phyloP scores from a whole-genome alignment of 2,329 filamentous ascomycete species.

The Lecanicillium sp. region DNA sequence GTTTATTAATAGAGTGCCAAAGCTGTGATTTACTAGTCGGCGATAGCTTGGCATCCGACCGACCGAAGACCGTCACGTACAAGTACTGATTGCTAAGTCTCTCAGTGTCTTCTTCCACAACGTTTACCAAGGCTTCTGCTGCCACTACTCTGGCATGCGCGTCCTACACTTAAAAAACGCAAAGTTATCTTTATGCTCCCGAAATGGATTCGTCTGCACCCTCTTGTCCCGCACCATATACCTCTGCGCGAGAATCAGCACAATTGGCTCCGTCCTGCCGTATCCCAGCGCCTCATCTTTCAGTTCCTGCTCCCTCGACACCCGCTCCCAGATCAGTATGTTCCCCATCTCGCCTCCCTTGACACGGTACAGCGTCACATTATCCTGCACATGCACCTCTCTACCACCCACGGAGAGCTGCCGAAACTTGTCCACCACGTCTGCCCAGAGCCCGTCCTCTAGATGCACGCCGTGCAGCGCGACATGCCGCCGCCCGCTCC shows the following conservation, averaged over 20 bases:
- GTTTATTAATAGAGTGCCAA: too few species aligned
- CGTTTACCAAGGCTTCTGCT: too few species aligned
- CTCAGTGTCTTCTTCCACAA: too few species aligned
- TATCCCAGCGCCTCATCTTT: neutral
- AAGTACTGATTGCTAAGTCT: neutral
- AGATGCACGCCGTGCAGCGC: neutral
- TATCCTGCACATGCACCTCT: neutral
- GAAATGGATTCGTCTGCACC: neutral
- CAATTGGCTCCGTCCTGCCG: neutral
- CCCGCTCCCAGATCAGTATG: neutral
- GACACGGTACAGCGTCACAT: neutral
- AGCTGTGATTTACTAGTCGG: too few species aligned
- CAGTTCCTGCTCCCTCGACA: neutral
- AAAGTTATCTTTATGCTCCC: neutral
- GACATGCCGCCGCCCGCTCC: neutral
- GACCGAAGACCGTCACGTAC: too few species aligned
- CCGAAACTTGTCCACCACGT: neutral
- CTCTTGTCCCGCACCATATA: neutral
- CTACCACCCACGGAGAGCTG: too few species aligned
- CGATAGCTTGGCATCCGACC: too few species aligned
- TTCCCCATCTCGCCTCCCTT: conserved; percentile 1
- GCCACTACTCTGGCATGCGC: too few species aligned
- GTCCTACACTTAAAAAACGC: neutral
- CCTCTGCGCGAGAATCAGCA: neutral
- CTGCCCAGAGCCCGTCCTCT: neutral